Evolutionary conservation across 257 asterid species (phyloP), one percentile per base, ranked within the genome.

Genomic region (Pogostemon cablin): DNA sequence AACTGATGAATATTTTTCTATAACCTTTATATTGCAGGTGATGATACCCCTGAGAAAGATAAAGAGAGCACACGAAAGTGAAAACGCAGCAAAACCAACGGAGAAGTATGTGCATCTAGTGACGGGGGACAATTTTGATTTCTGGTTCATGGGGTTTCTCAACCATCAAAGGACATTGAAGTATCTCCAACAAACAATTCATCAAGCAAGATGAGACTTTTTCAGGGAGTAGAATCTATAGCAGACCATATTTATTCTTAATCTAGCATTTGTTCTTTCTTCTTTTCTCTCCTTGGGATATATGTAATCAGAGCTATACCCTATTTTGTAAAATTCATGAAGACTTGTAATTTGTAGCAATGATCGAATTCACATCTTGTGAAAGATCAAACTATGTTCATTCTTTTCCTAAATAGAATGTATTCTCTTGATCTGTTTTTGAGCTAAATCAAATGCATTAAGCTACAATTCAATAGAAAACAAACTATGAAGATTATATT

Each of bases 101-200:
- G 80, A 79, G 71, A 82, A 82, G 72, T 85, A 85, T 8, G 79
- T 82, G 67, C 75, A 80, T 37, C 54, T 82, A 9, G 83, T 80
- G 5, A 80, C 87, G 0, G 75, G 73, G 43, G 90, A 82, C 65
- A 70, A 72, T 64, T 83, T 74, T 40, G 84, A 85, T 39, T 85
- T 85, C 71, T 82, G 86, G 87, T 82, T 82, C 64, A 80, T 85
- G 86, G 90, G 87, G 17, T 73, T 82, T 48, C 64, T 82, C 32
- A 80, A 76, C 63, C 90, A 62, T 49, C 72, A 65, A n/a, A 80
- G 77, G 67, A 78, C 81, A 15, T 66, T 75, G 39, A 73, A 48
- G 58, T 62, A 25, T 72, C 74, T 79, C 38, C 79, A 81, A 44
- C 78, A 72, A 50, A 80, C 73, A 69, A 69, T 82, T 47, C 7